A percentile compares a stretch with the other conserved stretches of the same genome.
Evolutionary conservation across 2,329 filamentous ascomycete genomes (phyloP).

Genomic region (Epichloe uncinata): DNA sequence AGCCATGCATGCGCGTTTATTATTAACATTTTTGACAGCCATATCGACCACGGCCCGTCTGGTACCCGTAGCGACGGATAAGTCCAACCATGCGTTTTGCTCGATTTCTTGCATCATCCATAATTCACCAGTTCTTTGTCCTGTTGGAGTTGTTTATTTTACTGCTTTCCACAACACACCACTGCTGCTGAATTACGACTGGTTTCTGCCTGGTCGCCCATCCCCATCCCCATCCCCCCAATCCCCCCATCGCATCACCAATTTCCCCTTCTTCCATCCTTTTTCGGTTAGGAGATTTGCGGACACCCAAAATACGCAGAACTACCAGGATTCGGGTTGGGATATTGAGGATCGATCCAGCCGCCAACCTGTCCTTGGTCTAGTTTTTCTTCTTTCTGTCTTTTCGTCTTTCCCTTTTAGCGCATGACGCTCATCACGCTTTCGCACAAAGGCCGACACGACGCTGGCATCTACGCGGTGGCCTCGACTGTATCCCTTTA

Average conservation of each 20-base stretch:
- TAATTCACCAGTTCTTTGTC: not conserved
- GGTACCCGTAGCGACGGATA: conserved; percentile 3
- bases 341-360: not conserved
- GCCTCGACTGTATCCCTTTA: not conserved
- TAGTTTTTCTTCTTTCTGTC: not conserved
- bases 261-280: conserved; percentile 1
- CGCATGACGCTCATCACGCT: not conserved
- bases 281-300: conserved; percentile 3
- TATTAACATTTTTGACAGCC: not conserved
- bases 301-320: not conserved
- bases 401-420: not conserved
- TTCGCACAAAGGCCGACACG: not conserved
- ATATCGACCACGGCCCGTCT: not conserved
- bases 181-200: not conserved
- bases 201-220: not conserved
- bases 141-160: not conserved
- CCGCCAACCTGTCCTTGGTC: not conserved
- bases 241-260: not conserved
- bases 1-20: too few relatives aligned
- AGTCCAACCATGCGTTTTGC: not conserved
- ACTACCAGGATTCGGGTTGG: not conserved
- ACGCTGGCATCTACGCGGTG: not conserved
- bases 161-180: not conserved
- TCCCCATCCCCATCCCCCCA: not conserved
- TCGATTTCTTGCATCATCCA: not conserved